Conservation (phyloP, 2,329 filamentous ascomycete species). For the Epichloe sylvatica region DNA sequence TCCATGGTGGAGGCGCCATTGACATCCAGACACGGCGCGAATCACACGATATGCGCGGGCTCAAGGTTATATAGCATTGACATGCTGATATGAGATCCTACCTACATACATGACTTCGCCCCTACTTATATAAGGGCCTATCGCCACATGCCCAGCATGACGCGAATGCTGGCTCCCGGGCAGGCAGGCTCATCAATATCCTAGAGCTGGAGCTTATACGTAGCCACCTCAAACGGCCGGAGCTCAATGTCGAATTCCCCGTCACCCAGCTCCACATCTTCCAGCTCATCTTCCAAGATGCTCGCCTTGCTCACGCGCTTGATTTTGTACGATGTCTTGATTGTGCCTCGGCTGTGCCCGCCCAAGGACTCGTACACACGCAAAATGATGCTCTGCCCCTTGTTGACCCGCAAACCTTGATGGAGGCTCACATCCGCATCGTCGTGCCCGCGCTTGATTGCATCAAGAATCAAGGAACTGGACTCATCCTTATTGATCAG, state of each 20-base stretch:
- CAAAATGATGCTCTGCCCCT: constrained; percentile 67
- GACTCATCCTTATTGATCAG: constrained; percentile 43
- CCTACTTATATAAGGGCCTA: no score
- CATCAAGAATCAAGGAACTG: constrained; percentile 64
- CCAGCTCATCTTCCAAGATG: constrained; percentile 72
- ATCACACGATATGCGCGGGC: no score
- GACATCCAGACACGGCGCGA: no score
- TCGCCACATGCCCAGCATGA: constrained; percentile 7
- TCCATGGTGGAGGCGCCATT: no score
- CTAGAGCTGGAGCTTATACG: constrained; percentile 50
- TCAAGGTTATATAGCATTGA: no score
- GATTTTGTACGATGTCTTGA: constrained; percentile 55
- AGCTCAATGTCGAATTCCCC: constrained; percentile 48
- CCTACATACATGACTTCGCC: background rate
- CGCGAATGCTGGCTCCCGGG: constrained; percentile 8
- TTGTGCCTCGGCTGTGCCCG: constrained; percentile 58
- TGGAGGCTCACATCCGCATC: constrained; percentile 57
- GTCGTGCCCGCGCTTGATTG: constrained; percentile 85
- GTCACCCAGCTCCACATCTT: constrained; percentile 41
- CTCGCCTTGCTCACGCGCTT: constrained; percentile 73
- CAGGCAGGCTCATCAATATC: constrained; percentile 13
- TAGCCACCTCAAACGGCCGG: constrained; percentile 74
- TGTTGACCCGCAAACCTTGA: constrained; percentile 47
- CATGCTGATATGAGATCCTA: background rate
- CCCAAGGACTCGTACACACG: constrained; percentile 82